Base-by-base conservation (phyloP, 1,139 yeast species). In the Yamadazyma pseudoaaseri region DNA sequence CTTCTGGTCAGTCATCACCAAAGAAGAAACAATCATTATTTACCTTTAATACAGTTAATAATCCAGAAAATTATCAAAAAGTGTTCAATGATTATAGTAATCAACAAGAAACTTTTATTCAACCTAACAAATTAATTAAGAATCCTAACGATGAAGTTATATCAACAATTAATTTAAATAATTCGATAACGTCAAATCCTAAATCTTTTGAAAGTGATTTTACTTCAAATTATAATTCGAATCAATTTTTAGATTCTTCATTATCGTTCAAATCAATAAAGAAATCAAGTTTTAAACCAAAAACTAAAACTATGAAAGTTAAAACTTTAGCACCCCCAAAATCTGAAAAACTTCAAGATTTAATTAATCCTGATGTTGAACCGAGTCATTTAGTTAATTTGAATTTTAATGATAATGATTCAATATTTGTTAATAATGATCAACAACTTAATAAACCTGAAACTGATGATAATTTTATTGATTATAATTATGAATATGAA, bases 301-400 rank as follows among this genome's bases (percentile, higher is more conserved):
- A 25, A 25, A 20, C 33, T 20, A 35, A 34, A 27, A 33, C 38
- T 42, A 41, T 38, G 70, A 48, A 57, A 62, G 36, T 61, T 60
- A 66, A 68, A 26, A 60, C 69, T 6, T 49, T 65, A 24, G 56
- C 52, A 8, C 39, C 48, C 4, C 46, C 46, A n/a, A 40, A 46
- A 22, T 32, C 44, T 32, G 52, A 41, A 35, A 44, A 50, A 43
- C 71, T 66, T 35, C 62, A 56, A 42, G 56, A 61, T 40, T 58
- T 68, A 43, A 65, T 56, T 47, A 65, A 68, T 44, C 65, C 75
- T 6, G 65, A 67, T 44, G 62, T 68, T 16, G 68, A 66, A 45
- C 75, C 75, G 15, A 66, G 72, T 16, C 65, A 65, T 22, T 52
- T 67, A 36, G 54, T 66, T n/a, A 43, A 45, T 20, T 44, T 46